Evolutionary conservation across 768 basidiomycete species (phyloP).

Genomic region (Leccinum sublutescens): DNA sequence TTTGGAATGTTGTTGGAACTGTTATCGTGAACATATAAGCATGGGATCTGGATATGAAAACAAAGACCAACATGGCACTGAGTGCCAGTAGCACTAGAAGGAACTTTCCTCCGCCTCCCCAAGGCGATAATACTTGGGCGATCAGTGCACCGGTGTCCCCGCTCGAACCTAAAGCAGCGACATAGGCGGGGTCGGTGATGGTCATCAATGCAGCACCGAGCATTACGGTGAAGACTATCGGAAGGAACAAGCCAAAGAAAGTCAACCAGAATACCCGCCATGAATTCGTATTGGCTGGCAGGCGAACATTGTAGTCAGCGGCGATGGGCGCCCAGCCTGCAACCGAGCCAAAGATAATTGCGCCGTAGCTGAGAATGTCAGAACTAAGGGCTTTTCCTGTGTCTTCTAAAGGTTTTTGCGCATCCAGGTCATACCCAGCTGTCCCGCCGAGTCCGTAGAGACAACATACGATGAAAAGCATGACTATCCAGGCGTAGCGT

Average conservation of each 20-base stretch:
- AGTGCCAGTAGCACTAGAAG: slow-evolving; percentile 42
- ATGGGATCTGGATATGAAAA: background rate
- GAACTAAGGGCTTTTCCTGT: slow-evolving; percentile 43
- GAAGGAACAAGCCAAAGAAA: slow-evolving; percentile 50
- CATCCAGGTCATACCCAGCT: slow-evolving; percentile 44
- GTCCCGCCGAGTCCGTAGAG: slow-evolving; percentile 49
- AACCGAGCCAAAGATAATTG: slow-evolving; percentile 48
- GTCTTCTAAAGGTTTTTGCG: slow-evolving; percentile 43
- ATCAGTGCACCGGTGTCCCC: slow-evolving; percentile 46
- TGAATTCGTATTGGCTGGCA: slow-evolving; percentile 43
- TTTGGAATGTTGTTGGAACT: slow-evolving; percentile 43
- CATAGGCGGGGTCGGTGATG: slow-evolving; percentile 39
- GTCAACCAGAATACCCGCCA: slow-evolving; percentile 48
- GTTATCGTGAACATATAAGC: background rate
- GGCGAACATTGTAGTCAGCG: slow-evolving; percentile 53
- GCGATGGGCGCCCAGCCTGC: slow-evolving; percentile 53
- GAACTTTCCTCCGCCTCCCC: slow-evolving; percentile 43
- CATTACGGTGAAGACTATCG: slow-evolving; percentile 37
- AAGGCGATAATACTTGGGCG: slow-evolving; percentile 42
- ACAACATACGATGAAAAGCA: slow-evolving; percentile 47
- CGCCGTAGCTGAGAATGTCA: slow-evolving; percentile 51
- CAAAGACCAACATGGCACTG: slow-evolving; percentile 38
- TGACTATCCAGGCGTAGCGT: slow-evolving; percentile 54
- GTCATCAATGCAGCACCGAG: slow-evolving; percentile 43
- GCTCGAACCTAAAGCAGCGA: slow-evolving; percentile 36